Evolutionary conservation across 495 filamentous ascomycete species (phyloP).

Genomic region (Trichoderma gamsii): DNA sequence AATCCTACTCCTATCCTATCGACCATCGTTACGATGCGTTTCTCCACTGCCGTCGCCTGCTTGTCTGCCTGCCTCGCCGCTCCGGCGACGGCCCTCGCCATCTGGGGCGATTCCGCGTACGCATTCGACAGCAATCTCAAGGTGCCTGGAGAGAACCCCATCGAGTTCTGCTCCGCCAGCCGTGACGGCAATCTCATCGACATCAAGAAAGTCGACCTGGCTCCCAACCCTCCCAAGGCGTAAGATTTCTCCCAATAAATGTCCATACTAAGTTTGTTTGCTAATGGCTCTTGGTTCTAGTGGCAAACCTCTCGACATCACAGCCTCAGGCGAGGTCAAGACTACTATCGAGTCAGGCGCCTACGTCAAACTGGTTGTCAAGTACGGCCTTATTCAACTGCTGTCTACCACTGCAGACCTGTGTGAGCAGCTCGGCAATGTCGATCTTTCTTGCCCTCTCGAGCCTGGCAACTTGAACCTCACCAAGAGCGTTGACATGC

Average conservation of each 20-base stretch:
- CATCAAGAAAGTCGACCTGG: slow-evolving; percentile 72
- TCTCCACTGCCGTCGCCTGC: slow-evolving; percentile 26
- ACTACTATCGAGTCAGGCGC: slow-evolving; percentile 68
- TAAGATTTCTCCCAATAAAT: slow-evolving; percentile 34
- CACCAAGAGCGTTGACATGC: slow-evolving; percentile 76
- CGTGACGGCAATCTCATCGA: slow-evolving; percentile 55
- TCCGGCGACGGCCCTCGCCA: slow-evolving; percentile 34
- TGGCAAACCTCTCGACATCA: slow-evolving; percentile 71
- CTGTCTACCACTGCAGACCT: slow-evolving; percentile 72
- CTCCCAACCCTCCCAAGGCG: slow-evolving; percentile 82
- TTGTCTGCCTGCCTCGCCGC: slow-evolving; percentile 29
- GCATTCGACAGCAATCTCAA: slow-evolving; percentile 33
- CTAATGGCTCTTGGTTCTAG: slow-evolving; percentile 39
- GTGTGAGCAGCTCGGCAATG: slow-evolving; percentile 80
- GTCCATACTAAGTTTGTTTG: neutral
- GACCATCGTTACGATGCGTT: slow-evolving; percentile 31
- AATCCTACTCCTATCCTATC: neutral
- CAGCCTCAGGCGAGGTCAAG: slow-evolving; percentile 64
- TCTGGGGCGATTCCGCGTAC: slow-evolving; percentile 28
- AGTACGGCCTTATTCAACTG: slow-evolving; percentile 87
- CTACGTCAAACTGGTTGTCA: slow-evolving; percentile 74
- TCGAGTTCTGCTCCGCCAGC: slow-evolving; percentile 64
- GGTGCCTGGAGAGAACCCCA: slow-evolving; percentile 71
- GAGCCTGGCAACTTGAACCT: slow-evolving; percentile 65
- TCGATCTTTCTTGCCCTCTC: slow-evolving; percentile 85